Conservation (phyloP, 108 stramenopile genomes). For the Licmophora abbreviata region DNA sequence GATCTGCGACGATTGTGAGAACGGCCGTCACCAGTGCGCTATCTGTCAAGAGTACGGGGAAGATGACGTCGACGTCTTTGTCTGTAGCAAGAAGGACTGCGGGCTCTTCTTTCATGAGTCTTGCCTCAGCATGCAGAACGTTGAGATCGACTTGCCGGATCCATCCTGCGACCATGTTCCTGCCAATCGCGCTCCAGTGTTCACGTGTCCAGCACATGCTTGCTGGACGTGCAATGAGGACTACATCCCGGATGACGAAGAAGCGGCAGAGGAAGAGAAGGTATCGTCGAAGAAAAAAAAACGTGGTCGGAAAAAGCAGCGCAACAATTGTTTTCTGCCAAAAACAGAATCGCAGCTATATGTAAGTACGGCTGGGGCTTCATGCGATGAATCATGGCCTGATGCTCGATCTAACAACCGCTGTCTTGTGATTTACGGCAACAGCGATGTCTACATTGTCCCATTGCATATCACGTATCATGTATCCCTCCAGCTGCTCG, state of each 20-base stretch:
- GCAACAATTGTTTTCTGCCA: no score
- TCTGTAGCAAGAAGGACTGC: conserved; percentile 38
- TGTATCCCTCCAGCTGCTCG: conserved; percentile 77
- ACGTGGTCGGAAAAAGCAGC: conserved; percentile 12
- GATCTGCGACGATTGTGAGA: conserved; percentile 58
- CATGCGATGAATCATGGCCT: not conserved
- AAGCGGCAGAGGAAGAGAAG: conserved; percentile 11
- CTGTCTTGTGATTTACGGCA: conserved; percentile 6
- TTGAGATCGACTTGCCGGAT: conserved; percentile 21
- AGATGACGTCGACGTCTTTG: conserved; percentile 55
- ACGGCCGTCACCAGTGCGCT: conserved; percentile 42
- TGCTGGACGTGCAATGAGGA: conserved; percentile 84
- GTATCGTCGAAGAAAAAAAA: conserved; percentile 20
- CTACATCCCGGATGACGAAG: conserved; percentile 20
- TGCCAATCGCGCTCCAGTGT: conserved; percentile 11
- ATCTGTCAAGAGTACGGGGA: conserved; percentile 55
- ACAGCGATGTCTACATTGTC: conserved; percentile 77
- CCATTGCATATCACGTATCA: conserved; percentile 72
- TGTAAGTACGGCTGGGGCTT: conserved; percentile 23
- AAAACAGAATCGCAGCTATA: conserved; percentile 28
- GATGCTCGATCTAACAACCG: not conserved
- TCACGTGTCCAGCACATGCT: conserved; percentile 82
- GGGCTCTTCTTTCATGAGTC: conserved; percentile 67
- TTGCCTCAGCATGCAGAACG: conserved; percentile 45
- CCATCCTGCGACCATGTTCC: not conserved